Evolutionary conservation across 805 yeast genomes (phyloP).

Genomic region (Clavispora phyllophila): DNA sequence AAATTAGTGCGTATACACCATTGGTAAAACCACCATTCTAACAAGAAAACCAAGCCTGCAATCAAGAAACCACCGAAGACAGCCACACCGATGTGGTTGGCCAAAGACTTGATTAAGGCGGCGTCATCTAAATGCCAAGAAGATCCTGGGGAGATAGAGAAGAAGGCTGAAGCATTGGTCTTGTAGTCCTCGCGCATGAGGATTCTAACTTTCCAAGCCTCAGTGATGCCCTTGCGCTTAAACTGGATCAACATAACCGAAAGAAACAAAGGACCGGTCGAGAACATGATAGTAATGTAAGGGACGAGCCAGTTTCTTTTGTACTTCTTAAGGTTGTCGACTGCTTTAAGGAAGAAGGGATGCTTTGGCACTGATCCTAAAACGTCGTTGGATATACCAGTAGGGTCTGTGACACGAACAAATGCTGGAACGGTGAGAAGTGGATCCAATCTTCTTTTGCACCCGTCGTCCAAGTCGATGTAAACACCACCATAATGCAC

Average conservation of each 20-base stretch:
- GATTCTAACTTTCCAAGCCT: constrained; percentile 60
- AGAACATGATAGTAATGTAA: constrained; percentile 85
- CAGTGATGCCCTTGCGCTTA: constrained; percentile 73
- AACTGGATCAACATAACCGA: constrained; percentile 86
- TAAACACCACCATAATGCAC: constrained; percentile 85
- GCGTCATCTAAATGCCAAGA: constrained; percentile 95
- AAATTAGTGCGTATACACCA: constrained; percentile 29
- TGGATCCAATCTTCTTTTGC: constrained; percentile 74
- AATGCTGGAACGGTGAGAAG: constrained; percentile 77
- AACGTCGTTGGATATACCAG: constrained; percentile 89
- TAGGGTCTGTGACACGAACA: constrained; percentile 81
- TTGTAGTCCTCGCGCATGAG: constrained; percentile 72
- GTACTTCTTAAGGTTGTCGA: constrained; percentile 58
- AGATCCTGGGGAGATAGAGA: constrained; percentile 74
- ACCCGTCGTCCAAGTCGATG: constrained; percentile 87
- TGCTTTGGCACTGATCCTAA: constrained; percentile 87
- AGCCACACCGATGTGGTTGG: constrained; percentile 67
- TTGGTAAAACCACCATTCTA: constrained; percentile 38
- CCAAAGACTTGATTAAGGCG: constrained; percentile 64
- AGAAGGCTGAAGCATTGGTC: constrained; percentile 55
- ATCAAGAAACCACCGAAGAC: constrained; percentile 65
- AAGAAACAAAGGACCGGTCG: constrained; percentile 87
- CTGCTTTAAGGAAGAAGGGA: constrained; percentile 72
- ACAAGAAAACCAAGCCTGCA: constrained; percentile 36
- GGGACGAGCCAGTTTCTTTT: constrained; percentile 75